Base-by-base conservation (phyloP, 108 stramenopile genomes). In the Cyclostephanos invisitatus region DNA sequence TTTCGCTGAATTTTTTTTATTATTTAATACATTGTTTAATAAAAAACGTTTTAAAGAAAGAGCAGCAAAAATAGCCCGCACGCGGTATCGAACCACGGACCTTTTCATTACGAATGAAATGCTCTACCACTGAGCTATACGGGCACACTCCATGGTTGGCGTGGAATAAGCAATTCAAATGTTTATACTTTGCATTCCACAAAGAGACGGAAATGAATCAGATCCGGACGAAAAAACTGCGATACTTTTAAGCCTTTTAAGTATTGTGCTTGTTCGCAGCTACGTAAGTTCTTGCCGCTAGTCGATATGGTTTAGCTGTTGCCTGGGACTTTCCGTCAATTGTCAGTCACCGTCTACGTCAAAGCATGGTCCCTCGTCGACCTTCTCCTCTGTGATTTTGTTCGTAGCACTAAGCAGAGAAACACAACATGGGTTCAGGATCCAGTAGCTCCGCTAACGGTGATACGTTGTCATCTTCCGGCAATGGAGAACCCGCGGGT, bases 31-130 rank as follows among this genome's bases (percentile, higher is more conserved):
- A 25, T 20, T 17, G 8, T 54, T 25, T 2, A 25, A 18, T 25
- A 21, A 8, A 54, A 54, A 1, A 54, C 7, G 18, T 20, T 54
- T 3, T 9, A 8, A 22, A 8, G 5, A 7, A 10, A 4, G 18
- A n/a, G 17, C 20, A 4, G 20, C 7, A 53, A 53, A 18, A 18
- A 3, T 8, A 64, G 56, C 73, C 73, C 70, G 67, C 75, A 68
- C 84, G 73, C 78, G 74, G 85, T 56, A 62, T 86, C 83, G 83
- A 86, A 86, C 85, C 74, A 83, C 76, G 75, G 85, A 78, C 85
- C 83, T 86, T 82, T 82, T 83, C 85, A 86, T 86, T 86, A 86
- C 85, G 85, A 86, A 86, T 86, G 85, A 83, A 78, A 82, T 86
- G 83, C 85, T 82, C 83, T 86, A 84, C 75, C 83, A 83, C 85